Percentiles rank a stretch among this genome's conserved stretches.
Evolutionary conservation across 495 filamentous ascomycete species (phyloP).

Genomic region (Aspergillus ellipticus): DNA sequence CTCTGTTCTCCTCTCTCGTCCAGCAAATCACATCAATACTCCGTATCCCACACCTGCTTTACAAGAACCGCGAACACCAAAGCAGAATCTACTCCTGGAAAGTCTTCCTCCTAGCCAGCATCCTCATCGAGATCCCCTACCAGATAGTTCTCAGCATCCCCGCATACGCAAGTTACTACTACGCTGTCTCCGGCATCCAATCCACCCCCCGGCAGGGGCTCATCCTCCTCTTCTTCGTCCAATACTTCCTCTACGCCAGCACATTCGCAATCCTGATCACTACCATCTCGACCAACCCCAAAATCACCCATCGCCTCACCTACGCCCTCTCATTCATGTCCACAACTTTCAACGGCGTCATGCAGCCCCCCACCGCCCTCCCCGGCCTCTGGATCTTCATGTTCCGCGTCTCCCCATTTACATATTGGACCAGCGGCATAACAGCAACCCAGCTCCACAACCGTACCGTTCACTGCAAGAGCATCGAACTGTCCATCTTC

Average conservation of each 20-base stretch:
- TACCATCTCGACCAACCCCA: conserved; percentile 49
- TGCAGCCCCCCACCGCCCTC: conserved; percentile 54
- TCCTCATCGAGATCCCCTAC: conserved; percentile 54
- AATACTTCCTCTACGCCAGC: conserved; percentile 45
- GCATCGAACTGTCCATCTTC: conserved; percentile 52
- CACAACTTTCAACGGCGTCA: conserved; percentile 56
- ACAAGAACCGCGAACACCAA: conserved; percentile 62
- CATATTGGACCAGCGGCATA: conserved; percentile 34
- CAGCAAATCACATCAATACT: conserved; percentile 66
- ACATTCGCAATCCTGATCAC: conserved; percentile 55
- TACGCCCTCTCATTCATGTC: conserved; percentile 54
- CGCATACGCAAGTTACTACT: conserved; percentile 47
- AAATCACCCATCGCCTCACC: conserved; percentile 49
- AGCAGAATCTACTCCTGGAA: conserved; percentile 67
- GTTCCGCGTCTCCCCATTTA: conserved; percentile 63
- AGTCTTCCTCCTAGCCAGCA: conserved; percentile 59
- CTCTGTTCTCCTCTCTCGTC: conserved; percentile 50
- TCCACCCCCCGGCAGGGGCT: conserved; percentile 42
- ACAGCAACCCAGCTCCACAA: conserved; percentile 49
- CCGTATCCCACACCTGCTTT: conserved; percentile 59
- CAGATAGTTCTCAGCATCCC: conserved; percentile 38
- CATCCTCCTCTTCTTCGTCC: conserved; percentile 47
- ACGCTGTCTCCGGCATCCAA: conserved; percentile 37
- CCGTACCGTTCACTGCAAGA: conserved; percentile 48
- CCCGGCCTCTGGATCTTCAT: conserved; percentile 71